Base-by-base conservation (phyloP, 148 eudicot species). In the Heliosperma pusillum region DNA sequence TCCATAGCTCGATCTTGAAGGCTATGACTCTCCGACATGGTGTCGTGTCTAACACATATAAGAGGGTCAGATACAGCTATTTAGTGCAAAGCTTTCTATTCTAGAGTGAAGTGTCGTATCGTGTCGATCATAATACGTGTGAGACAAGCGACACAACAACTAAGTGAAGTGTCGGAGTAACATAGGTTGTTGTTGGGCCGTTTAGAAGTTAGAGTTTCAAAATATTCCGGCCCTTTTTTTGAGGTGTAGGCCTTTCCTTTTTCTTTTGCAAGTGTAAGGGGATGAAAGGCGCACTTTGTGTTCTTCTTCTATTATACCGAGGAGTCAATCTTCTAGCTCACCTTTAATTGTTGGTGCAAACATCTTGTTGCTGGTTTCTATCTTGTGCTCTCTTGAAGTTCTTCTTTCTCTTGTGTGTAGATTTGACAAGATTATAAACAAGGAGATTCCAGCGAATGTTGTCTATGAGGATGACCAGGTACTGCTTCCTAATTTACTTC, bases 381-480 rank as follows among this genome's bases (percentile, higher is more conserved):
- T 68, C 15, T 30, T 45, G 27, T n/a, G 11, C 25, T 13, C 47
- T 7, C 68, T 12, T 57, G 36, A 22, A n/a, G 8, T 68, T 45
- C 71, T 17, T 45, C 29, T 69, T 27, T 69, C 58, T 24, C 33
- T 53, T 66, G 21, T 80, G 10, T 87, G 80, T 83, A 93, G 98
- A 85, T 93, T 93, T 82, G 97, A 93, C 84, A 91, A 93, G 85
- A 93, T 93, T 75, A 85, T 93, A 83, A 91, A 80, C 77, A 93
- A 89, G 89, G 94, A 93, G 85, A 91, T 91, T 66, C 97, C 98
- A 40, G 82, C 95, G 12, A 87, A 78, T 61, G 82, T 93, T 62
- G 98, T 93, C 60, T 93, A 82, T 57, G 97, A 93, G 86, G 98
- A 93, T 82, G 98, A 93, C 16, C 80, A 88, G 98, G 97, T 93